Evolutionary conservation across 495 filamentous ascomycete species (phyloP).

Genomic region (Neurospora africana): DNA sequence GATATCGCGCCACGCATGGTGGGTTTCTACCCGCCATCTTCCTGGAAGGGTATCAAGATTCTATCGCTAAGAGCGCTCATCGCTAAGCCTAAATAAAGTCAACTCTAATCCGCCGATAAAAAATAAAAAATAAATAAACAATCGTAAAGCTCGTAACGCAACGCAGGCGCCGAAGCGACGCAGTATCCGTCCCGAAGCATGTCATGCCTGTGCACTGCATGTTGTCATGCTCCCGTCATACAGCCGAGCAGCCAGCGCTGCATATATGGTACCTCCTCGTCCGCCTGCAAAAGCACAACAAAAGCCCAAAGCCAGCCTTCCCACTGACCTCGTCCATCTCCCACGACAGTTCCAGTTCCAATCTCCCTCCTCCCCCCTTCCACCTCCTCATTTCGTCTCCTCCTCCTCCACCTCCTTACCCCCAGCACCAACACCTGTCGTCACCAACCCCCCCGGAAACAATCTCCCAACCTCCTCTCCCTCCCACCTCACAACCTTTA

Average conservation of each 20-base stretch:
- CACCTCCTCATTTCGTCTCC: constrained; percentile 10
- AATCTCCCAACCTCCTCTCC: constrained; percentile 31
- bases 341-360: not conserved
- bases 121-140: not conserved
- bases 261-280: not conserved
- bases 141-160: not conserved
- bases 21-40: not conserved
- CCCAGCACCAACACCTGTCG: constrained; percentile 34
- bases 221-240: not conserved
- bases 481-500: constrained; percentile 33
- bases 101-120: not conserved
- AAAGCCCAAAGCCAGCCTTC: not conserved
- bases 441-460: constrained; percentile 5
- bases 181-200: not conserved
- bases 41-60: not conserved
- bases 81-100: not conserved
- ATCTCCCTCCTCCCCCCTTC: not conserved
- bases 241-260: not conserved
- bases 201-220: not conserved
- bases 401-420: constrained; percentile 28
- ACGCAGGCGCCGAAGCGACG: not conserved
- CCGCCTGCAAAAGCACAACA: not conserved
- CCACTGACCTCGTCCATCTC: not conserved
- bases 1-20: not conserved
- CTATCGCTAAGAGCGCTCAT: not conserved